Evolutionary conservation across 129 eudicot genomes (phyloP).

Genomic region (Escallonia rubra): DNA sequence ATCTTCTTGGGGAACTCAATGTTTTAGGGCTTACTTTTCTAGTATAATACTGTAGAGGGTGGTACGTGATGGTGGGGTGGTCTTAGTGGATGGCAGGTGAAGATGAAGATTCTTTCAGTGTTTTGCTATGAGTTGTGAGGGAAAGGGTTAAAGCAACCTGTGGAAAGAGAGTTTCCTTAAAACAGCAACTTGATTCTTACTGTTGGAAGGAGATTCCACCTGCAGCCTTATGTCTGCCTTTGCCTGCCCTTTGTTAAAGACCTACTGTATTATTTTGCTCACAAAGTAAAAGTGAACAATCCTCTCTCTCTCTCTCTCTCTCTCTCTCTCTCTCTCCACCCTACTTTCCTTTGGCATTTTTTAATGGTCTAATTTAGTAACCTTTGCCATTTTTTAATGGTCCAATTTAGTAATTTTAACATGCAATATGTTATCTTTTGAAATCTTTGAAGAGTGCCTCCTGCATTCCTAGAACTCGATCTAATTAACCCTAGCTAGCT

Average conservation of each 20-base stretch:
- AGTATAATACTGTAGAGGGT: not conserved
- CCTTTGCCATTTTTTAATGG: too few species aligned
- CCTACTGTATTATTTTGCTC: not conserved
- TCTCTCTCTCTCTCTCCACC: too few species aligned
- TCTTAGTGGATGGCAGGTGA: constrained; percentile 41
- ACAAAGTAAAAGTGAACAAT: not conserved
- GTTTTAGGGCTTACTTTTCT: constrained; percentile 31
- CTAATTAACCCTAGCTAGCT: too few species aligned
- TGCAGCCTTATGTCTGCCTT: constrained; percentile 1
- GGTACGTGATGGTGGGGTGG: constrained; percentile 1
- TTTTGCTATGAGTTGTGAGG: constrained; percentile 10
- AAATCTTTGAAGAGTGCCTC: too few species aligned
- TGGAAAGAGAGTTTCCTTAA: constrained; percentile 10
- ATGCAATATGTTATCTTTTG: too few species aligned
- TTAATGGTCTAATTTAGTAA: too few species aligned
- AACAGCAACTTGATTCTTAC: constrained; percentile 17
- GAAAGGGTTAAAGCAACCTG: not conserved
- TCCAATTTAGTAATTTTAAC: too few species aligned
- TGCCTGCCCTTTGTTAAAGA: not conserved
- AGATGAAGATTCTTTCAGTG: constrained; percentile 42
- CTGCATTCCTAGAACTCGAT: too few species aligned
- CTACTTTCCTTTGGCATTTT: too few species aligned
- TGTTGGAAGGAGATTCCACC: constrained; percentile 17
- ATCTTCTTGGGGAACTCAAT: constrained; percentile 48
- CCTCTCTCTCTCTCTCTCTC: not conserved